Evolutionary conservation across 192 early-diverging fungal species (phyloP), one percentile per base, ranked within the genome.

Genomic region (Umbelopsis ramanniana): DNA sequence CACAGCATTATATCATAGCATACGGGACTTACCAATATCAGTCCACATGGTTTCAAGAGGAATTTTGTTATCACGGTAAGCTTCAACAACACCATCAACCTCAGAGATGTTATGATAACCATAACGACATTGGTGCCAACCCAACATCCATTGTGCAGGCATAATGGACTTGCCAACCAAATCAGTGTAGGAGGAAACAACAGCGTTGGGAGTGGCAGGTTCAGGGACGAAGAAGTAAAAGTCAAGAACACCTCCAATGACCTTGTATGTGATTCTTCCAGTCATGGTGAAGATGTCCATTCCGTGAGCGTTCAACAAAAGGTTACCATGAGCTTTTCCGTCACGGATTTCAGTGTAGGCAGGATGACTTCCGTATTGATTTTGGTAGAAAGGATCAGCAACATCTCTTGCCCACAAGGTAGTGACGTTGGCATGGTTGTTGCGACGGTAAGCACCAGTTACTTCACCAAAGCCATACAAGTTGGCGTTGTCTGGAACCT

Each of bases 391-490:
- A 79, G 84, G 46, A 82, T 70, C 29, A 75, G 80, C 50, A 74
- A 73, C 29, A 46, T 70, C 69, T 50, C 48, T 53, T 7, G 69
- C 52, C 48, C 47, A 70, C 29, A 70, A 26, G 11, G 69, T 70
- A n/a, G 43, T 70, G 29, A 70, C 69, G 29, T 70, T 70, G 14
- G 29, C 47, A 23, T 38, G 19, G 24, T 21, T 74, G 54, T 85
- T 76, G 21, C 89, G 73, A 57, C 83, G 79, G 69, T 90, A 90
- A 22, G 74, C 76, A 24, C 83, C 78, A 14, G 84, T 83, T 5
- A 82, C 76, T 73, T 92, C 89, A 15, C 90, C 90, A 11, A 92
- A 76, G 11, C 90, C 90, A 67, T 89, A 92, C 52, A 92, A 85
- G 52, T 90, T 89, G 17, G 89, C 86, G 50, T 88, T 68, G 0